Evolutionary conservation across 148 eudicot genomes (phyloP), one percentile per base, ranked within the genome.

Genomic region (Camellia lanceoleosa): DNA sequence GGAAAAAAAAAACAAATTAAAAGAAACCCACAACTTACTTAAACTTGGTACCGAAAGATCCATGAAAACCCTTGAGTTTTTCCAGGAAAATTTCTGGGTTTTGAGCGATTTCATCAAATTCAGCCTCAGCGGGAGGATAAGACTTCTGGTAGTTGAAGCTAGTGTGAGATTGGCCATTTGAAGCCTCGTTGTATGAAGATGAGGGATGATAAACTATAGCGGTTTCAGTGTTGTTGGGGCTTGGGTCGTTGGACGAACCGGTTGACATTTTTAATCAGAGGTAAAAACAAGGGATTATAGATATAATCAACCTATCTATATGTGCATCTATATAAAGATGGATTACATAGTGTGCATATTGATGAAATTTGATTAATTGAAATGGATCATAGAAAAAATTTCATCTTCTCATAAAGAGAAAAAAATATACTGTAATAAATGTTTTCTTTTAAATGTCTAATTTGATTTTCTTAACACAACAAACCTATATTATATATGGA

Each of bases 31-130:
- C 42, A 15, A 68, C 82, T 84, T 67, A 88, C 90, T 87, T 86
- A 30, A 86, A 82, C 76, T 86, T 86, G 65, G 90, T 80, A 18
- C 86, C 86, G 16, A 61, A 82, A 16, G 74, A 78, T 63, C 13
- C 47, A 74, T 88, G 87, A 79, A 88, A 88, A 19, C 71, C 75
- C 71, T 83, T 77, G 69, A 88, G 83, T 81, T 88, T 88, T 49
- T 86, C 79, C 58, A 38, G 42, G 81, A 88, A 88, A 73, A 76
- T 5, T 4, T 78, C 71, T 10, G 83, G 84, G 84, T 76, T 82
- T 76, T 76, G 84, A 61, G 75, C 74, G 66, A 88, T 80, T 79
- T 88, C 82, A 20, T 74, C 73, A 70, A 78, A 88, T 15, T 82
- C 71, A 9, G 86, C 87, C 41, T 88, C 87, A 59, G 90, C 83